Conservation (phyloP, 805 yeast genomes). For the Candida sakaeoensis region DNA sequence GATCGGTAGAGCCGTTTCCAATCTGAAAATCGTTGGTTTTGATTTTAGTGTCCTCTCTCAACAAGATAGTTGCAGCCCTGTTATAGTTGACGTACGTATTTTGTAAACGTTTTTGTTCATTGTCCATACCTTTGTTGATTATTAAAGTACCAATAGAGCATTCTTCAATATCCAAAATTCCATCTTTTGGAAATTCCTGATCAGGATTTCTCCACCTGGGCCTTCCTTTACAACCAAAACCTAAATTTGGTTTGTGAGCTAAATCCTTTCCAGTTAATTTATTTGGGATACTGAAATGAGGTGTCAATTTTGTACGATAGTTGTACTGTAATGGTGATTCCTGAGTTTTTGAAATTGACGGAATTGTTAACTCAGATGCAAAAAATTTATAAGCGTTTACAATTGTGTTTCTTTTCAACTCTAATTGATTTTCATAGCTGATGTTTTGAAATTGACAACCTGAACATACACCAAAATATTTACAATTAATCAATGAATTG, state of each 20-base stretch:
- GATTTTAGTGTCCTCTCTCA: conserved; percentile 70
- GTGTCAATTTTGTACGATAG: conserved; percentile 92
- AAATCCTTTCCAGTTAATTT: conserved; percentile 27
- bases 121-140: conserved; percentile 66
- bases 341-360: conserved; percentile 59
- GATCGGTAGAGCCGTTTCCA: conserved; percentile 43
- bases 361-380: conserved; percentile 61
- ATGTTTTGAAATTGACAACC: conserved; percentile 93
- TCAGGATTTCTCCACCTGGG: conserved; percentile 58
- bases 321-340: conserved; percentile 72
- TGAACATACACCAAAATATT: conserved; percentile 87
- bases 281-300: conserved; percentile 85
- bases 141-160: conserved; percentile 85
- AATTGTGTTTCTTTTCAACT: conserved; percentile 62
- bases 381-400: conserved; percentile 76
- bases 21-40: conserved; percentile 21
- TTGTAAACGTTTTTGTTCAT: conserved; percentile 60
- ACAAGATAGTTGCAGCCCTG: conserved; percentile 81
- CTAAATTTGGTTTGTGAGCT: conserved; percentile 62
- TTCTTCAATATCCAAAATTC: conserved; percentile 86
- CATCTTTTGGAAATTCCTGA: conserved; percentile 56
- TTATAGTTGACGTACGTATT: conserved; percentile 46
- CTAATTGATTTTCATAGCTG: conserved; percentile 67
- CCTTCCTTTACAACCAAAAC: conserved; percentile 85
- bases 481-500: conserved; percentile 63